Percentiles rank a stretch among this genome's conserved stretches.
phyloP scores from a whole-genome alignment of 305 asterid genomes.

The Fraxinus baroniana region DNA sequence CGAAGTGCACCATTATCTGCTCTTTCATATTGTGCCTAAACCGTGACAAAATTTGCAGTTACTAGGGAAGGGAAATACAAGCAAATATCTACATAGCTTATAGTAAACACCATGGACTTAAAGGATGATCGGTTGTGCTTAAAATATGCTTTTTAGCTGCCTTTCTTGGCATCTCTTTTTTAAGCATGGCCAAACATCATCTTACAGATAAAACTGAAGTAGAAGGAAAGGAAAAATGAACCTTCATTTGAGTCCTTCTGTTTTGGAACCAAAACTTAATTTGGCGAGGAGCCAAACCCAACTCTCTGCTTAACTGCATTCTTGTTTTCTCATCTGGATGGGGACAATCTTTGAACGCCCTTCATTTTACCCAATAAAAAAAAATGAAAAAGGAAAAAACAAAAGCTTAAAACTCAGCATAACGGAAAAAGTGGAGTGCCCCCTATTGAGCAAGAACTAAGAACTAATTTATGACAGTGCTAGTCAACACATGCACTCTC shows the following conservation, averaged over 20 bases:
- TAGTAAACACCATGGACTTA: not conserved
- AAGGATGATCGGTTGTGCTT: too few relatives aligned
- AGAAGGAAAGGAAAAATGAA: slow-evolving; percentile 24
- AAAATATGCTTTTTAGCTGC: too few relatives aligned
- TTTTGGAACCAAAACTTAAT: slow-evolving; percentile 99
- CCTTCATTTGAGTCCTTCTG: slow-evolving; percentile 97
- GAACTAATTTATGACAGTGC: not conserved
- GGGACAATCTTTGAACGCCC: slow-evolving; percentile 82
- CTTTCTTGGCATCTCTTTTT: too few relatives aligned
- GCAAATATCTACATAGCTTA: not conserved
- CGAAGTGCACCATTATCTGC: slow-evolving; percentile 74
- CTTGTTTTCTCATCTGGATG: slow-evolving; percentile 98
- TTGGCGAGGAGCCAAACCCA: slow-evolving; percentile 85
- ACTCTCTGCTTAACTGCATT: slow-evolving; percentile 73
- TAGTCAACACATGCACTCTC: not conserved
- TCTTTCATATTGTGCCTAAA: slow-evolving; percentile 92
- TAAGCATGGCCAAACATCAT: not conserved
- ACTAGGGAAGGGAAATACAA: not conserved
- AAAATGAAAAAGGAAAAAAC: not conserved
- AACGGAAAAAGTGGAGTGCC: not conserved
- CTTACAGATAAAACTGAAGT: not conserved
- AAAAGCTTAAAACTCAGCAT: not conserved
- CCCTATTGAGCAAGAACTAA: not conserved
- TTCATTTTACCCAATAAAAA: slow-evolving; percentile 9
- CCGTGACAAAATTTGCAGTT: not conserved